phyloP scores from a whole-genome alignment of 2,329 filamentous ascomycete species.

The Paraphaeosphaeria minitans region DNA sequence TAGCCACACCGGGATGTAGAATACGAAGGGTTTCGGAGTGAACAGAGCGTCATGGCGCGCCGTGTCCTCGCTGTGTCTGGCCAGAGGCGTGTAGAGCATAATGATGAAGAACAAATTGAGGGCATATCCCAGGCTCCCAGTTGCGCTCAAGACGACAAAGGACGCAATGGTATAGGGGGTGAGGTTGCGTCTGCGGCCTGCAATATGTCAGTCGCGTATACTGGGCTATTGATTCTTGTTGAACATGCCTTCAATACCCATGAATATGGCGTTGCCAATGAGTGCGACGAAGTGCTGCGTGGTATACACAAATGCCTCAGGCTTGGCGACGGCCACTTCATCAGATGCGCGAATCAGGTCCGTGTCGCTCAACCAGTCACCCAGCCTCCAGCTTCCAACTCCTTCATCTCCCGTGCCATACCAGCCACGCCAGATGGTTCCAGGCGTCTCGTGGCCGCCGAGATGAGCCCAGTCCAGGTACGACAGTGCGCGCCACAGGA shows the following conservation, averaged over 20 bases:
- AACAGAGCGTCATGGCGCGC: slow-evolving; percentile 40
- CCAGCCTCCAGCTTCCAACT: slow-evolving; percentile 46
- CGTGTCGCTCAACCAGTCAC: slow-evolving; percentile 60
- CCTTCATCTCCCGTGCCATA: slow-evolving; percentile 46
- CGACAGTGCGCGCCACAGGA: slow-evolving; percentile 53
- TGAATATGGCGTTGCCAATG: slow-evolving; percentile 61
- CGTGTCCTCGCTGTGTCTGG: slow-evolving; percentile 45
- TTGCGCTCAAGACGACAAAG: slow-evolving; percentile 64
- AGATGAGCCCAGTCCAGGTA: slow-evolving; percentile 58
- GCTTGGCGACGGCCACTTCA: slow-evolving; percentile 60
- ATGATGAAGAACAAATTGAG: slow-evolving; percentile 68
- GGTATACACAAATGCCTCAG: slow-evolving; percentile 66
- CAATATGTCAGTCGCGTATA: slow-evolving; percentile 6
- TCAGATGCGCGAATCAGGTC: slow-evolving; percentile 59
- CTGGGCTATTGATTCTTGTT: neutral
- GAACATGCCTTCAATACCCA: slow-evolving; percentile 61
- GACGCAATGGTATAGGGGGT: slow-evolving; percentile 55
- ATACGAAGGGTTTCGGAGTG: slow-evolving; percentile 39
- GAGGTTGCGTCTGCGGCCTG: slow-evolving; percentile 60
- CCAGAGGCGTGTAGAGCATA: slow-evolving; percentile 61
- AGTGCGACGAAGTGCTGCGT: slow-evolving; percentile 63
- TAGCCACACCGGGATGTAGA: slow-evolving; percentile 51
- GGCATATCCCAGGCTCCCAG: slow-evolving; percentile 65
- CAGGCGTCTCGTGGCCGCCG: slow-evolving; percentile 48
- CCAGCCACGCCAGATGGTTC: slow-evolving; percentile 47